Conservation (phyloP, 345 rosid species). For the Bruguiera parviflora region DNA sequence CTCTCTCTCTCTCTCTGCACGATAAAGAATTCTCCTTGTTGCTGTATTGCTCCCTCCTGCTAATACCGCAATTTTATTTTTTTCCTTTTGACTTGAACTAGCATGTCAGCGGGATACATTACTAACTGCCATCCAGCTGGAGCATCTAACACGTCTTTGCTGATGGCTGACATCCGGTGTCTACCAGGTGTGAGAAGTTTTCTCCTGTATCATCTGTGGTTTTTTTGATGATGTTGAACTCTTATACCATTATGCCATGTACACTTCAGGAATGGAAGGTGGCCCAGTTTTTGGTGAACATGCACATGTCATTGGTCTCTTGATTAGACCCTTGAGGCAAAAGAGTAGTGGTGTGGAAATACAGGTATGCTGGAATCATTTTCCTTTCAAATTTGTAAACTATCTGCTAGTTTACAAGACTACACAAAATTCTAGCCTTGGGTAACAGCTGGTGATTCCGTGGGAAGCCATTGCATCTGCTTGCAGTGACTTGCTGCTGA, state of each 20-base stretch:
- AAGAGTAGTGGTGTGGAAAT: constrained; percentile 75
- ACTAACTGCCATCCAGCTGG: constrained; percentile 71
- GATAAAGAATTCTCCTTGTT: neutral
- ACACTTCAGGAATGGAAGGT: constrained; percentile 80
- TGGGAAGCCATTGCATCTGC: constrained; percentile 95
- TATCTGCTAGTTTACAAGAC: constrained; percentile 42
- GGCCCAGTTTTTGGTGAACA: constrained; percentile 70
- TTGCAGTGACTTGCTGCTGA: constrained; percentile 70
- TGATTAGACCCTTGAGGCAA: constrained; percentile 79
- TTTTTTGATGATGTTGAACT: constrained; percentile 16
- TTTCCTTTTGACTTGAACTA: constrained; percentile 37
- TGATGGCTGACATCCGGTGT: constrained; percentile 93
- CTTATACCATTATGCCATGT: constrained; percentile 18
- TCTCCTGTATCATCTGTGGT: constrained; percentile 19
- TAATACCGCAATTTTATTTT: constrained; percentile 3
- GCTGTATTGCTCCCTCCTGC: neutral
- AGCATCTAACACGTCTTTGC: constrained; percentile 50
- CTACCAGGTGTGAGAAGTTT: constrained; percentile 70
- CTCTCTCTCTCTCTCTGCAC: neutral
- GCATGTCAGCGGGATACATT: constrained; percentile 75
- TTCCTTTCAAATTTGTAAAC: constrained; percentile 26
- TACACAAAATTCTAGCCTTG: constrained; percentile 75
- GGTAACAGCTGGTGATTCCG: constrained; percentile 98
- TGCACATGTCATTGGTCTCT: constrained; percentile 57
- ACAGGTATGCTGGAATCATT: constrained; percentile 58